Base-by-base conservation (phyloP, 1,139 yeast genomes). In the Scheffersomyces lignicola region DNA sequence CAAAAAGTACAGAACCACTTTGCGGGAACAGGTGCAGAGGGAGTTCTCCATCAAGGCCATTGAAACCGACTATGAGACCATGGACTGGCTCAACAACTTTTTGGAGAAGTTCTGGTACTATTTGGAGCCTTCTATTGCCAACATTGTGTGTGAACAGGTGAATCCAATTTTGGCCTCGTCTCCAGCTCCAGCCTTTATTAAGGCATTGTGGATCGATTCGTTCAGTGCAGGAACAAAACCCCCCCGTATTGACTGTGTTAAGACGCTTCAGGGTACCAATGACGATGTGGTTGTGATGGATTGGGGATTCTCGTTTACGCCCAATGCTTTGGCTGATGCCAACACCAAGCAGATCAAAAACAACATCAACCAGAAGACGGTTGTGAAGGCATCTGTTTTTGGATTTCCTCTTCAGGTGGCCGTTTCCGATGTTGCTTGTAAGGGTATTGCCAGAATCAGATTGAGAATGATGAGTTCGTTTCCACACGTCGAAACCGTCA, bases 241-340 rank as follows among this genome's bases (percentile, higher is more conserved):
- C 8, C 96, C 96, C 24, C 77, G 98, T 58, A 72, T 92, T 41
- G 97, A 92, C 53, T 73, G 74, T 43, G 97, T 90, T 17, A 86
- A 92, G 54, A 87, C 97, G 2, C 76, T 89, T 50, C 84, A 82
- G 32, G 88, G 92, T 41, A 90, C 97, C 15, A 83, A 80, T 20
- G 86, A 85, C 42, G 97, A 90, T 54, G 83, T 92, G 39, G 95
- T 90, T 11, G 96, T 92, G 33, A 89, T 94, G 96, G 95, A 92
- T 67, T 92, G 96, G 96, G 81, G 83, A 35, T 68, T 84, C 37
- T 81, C 96, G 1, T 87, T 89, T 62, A 84, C 88, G 27, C 98
- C 98, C n/a, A 87, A 87, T 58, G 87, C 89, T 33, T 62, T 78
- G 36, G 83, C 83, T 33, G 98, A 92, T 59, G 67, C 88, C 48